phyloP scores from a whole-genome alignment of 371 early-diverging fungal genomes.

The Thermomucor indicae-seudaticae region DNA sequence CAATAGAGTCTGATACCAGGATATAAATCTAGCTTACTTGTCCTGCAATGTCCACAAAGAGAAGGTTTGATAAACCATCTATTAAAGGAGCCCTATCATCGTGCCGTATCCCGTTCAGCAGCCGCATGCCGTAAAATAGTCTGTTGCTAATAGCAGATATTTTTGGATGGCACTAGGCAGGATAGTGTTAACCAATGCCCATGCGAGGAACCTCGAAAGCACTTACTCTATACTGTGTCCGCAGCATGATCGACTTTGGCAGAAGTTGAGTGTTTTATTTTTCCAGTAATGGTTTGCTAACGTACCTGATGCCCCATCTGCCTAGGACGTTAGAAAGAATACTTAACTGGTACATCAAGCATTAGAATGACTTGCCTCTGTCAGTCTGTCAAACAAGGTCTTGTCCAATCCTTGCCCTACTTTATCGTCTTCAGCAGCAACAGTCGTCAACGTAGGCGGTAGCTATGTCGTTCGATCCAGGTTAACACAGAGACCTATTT shows the following conservation, averaged over 20 bases:
- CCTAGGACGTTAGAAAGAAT: not conserved
- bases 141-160: constrained; percentile 76
- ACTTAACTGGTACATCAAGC: not conserved
- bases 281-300: not conserved
- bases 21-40: constrained; percentile 10
- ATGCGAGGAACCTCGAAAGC: not conserved
- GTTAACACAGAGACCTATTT: too few species aligned
- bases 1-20: not conserved
- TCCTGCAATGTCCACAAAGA: constrained; percentile 64
- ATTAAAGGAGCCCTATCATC: constrained; percentile 53
- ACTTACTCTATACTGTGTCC: constrained; percentile 83
- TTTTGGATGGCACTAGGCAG: constrained; percentile 72
- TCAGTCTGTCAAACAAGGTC: constrained; percentile 83
- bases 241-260: constrained; percentile 58
- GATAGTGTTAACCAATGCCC: not conserved
- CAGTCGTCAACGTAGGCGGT: constrained; percentile 74
- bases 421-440: constrained; percentile 27
- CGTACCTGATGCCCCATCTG: constrained; percentile 27
- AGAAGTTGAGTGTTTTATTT: not conserved
- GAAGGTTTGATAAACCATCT: constrained; percentile 56
- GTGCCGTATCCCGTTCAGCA: constrained; percentile 55
- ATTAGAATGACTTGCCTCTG: constrained; percentile 32
- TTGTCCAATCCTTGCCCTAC: constrained; percentile 70
- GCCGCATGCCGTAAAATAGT: constrained; percentile 70
- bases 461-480: constrained; percentile 49